Evolutionary conservation across 495 filamentous ascomycete genomes (phyloP), one percentile per base, ranked within the genome.

Genomic region (Aspergillus panamensis): DNA sequence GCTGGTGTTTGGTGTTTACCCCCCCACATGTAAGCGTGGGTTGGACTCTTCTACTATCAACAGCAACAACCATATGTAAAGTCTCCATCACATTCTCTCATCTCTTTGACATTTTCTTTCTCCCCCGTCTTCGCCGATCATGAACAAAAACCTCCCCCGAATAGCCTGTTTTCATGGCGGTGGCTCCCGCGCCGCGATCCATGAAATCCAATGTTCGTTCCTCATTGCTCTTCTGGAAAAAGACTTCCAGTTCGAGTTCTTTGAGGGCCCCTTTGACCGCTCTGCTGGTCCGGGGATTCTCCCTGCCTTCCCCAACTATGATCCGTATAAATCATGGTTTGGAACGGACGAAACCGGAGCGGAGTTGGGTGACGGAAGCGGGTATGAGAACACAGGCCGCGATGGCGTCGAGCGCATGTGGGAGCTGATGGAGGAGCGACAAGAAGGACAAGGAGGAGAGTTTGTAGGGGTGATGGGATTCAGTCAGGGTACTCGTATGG

Each of bases 401-500:
- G 59, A 64, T 29, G 58, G 60, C 0, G 57, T 74, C 13, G 65
- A 69, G 35, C 51, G 63, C 14, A 40, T 62, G 1, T 51, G 66
- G 40, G 29, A 52, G n/a, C 55, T 72, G 59, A 58, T 67, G 43
- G 70, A 72, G 14, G 67, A 80, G 10, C 42, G 78, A 82, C 45
- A 67, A 48, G 17, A 47, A 10, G 80, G 77, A 2, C 77, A 69
- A 5, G 73, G 66, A 3, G 84, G 85, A 4, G 67, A 73, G 40
- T 86, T 81, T 81, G 79, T 86, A 9, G 84, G 76, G 0, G 49
- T 84, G 20, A 55, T 88, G 62, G 85, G 70, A 6, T 73, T 73
- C 60, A 73, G 70, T 39, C 68, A 87, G 69, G 85, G 85, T 25
- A 85, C 82, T 32, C 84, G 86, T 69, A 42, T 87, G 30, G 69